These are phyloP conservation scores for Pseudoneurospora amorphoporcata DNA, from an alignment of 495 filamentous ascomycete genomes.

Conservation along the genomic window DNA sequence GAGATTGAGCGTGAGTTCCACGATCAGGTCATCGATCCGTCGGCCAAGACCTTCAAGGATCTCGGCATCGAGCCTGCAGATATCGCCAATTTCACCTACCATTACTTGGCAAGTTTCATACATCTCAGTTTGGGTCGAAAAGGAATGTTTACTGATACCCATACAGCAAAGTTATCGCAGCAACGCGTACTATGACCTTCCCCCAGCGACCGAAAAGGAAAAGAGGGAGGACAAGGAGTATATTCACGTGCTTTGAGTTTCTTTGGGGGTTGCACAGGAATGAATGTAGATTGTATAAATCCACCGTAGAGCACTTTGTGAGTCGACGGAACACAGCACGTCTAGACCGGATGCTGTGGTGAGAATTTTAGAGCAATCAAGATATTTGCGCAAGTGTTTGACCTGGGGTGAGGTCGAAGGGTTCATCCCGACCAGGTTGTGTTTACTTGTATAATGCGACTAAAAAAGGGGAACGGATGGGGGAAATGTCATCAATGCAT, in stretches of 20 bases:
- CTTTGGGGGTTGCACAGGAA: not conserved
- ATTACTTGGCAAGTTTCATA: constrained; percentile 71
- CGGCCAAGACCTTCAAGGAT: constrained; percentile 92
- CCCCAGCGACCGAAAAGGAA: constrained; percentile 89
- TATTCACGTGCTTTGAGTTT: constrained; percentile 60
- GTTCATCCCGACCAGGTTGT: not conserved
- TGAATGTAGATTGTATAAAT: not conserved
- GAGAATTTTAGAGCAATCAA: not conserved
- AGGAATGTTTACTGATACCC: constrained; percentile 13
- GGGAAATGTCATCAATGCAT: not conserved
- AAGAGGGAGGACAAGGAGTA: constrained; percentile 93
- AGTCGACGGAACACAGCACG: not conserved
- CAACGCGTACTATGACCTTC: constrained; percentile 77
- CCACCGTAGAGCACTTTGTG: not conserved
- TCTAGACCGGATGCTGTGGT: not conserved
- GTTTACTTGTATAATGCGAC: not conserved
- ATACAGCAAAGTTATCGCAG: constrained; percentile 73
- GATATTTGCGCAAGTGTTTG: not conserved
- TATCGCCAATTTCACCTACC: constrained; percentile 70
- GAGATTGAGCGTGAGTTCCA: constrained; percentile 89
- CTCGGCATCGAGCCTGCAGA: constrained; percentile 80
- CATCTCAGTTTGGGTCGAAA: not conserved
- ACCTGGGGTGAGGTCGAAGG: not conserved
- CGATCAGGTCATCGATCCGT: constrained; percentile 83
- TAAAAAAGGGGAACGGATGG: not conserved